These are phyloP conservation scores for Plectosphaerella cucumerina DNA, from an alignment of 2,329 filamentous ascomycete genomes.

Conservation along the genomic window DNA sequence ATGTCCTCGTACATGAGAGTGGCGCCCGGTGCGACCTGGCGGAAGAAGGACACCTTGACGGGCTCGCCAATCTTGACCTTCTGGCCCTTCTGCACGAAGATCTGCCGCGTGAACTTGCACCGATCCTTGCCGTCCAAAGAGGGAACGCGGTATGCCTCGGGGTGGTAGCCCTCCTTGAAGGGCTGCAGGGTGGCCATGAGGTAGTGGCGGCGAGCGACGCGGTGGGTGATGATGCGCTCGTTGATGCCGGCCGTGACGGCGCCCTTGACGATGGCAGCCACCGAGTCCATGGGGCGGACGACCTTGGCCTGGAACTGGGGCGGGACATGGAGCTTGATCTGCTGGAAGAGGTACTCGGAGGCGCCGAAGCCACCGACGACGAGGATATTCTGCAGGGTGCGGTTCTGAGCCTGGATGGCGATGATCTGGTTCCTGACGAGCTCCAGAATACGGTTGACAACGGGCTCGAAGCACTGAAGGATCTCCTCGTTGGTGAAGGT, in stretches of 20 bases:
- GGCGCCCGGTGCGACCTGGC: constrained; percentile 93
- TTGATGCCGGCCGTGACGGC: constrained; percentile 97
- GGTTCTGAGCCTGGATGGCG: constrained; percentile 95
- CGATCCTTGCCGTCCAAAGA: constrained; percentile 95
- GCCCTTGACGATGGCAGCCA: constrained; percentile 97
- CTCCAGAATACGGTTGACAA: constrained; percentile 94
- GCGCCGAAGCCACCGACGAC: constrained; percentile 98
- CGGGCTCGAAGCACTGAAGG: constrained; percentile 96
- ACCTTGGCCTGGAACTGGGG: constrained; percentile 99
- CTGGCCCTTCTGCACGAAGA: constrained; percentile 98
- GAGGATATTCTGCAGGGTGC: constrained; percentile 88
- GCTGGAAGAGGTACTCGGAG: constrained; percentile 98
- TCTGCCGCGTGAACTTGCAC: constrained; percentile 97
- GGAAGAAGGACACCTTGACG: constrained; percentile 97
- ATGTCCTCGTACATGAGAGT: constrained; percentile 99
- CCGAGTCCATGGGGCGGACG: constrained; percentile 96
- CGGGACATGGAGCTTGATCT: constrained; percentile 97
- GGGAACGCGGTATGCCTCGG: constrained; percentile 95
- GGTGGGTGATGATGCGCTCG: constrained; percentile 92
- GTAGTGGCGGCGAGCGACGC: constrained; percentile 95
- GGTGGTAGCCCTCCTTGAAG: constrained; percentile 98
- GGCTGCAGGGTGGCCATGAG: constrained; percentile 98
- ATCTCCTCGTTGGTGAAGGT: constrained; percentile 99
- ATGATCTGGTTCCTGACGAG: constrained; percentile 98
- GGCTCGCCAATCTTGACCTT: constrained; percentile 99